Base-by-base conservation (phyloP, 1,139 yeast genomes). In the Pichia sp. region DNA sequence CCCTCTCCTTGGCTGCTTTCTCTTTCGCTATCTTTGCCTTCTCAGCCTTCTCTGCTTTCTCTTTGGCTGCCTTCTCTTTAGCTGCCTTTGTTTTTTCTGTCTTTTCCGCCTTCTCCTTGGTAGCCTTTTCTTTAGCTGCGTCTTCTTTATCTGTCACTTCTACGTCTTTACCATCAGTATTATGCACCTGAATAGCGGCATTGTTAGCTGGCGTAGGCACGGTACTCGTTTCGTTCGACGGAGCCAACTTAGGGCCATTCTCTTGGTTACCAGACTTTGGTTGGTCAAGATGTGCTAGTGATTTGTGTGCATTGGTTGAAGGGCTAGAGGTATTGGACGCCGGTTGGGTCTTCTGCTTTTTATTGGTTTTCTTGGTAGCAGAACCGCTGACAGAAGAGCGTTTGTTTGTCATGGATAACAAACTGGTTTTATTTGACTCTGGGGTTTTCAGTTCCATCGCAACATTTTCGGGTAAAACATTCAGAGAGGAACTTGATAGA, bases 401-500 rank as follows among this genome's bases (percentile, higher is more conserved):
- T 7, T 26, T 45, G 7, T 29, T 45, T 29, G 36, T 45, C 36
- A 29, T 46, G 8, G 40, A 34, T n/a, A 44, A 38, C n/a, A 38
- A n/a, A 8, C 36, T 11, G 5, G 49, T 30, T 19, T 47, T 43
- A 19, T 47, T 45, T 11, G 44, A 16, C 5, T 38, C 42, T 2
- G 41, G 38, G 5, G 30, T 47, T 41, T 49, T 36, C 10, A 41
- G 15, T 13, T 30, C 46, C 2, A 13, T 1, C 8, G 47, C 10
- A 13, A n/a, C 23, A 15, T 41, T 38, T 29, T n/a, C 2, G n/a
- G 40, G 36, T 19, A 29, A 30, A 5, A 26, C 31, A 29, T 42
- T 52, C 2, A 54, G n/a, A 8, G 57, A 54, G 15, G 57, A 52
- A 26, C 44, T 54, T 13, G 55, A 52, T 8, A 49, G 11, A 38